Evolutionary conservation across 2,329 filamentous ascomycete species (phyloP).

Genomic region (Capronia coronata): DNA sequence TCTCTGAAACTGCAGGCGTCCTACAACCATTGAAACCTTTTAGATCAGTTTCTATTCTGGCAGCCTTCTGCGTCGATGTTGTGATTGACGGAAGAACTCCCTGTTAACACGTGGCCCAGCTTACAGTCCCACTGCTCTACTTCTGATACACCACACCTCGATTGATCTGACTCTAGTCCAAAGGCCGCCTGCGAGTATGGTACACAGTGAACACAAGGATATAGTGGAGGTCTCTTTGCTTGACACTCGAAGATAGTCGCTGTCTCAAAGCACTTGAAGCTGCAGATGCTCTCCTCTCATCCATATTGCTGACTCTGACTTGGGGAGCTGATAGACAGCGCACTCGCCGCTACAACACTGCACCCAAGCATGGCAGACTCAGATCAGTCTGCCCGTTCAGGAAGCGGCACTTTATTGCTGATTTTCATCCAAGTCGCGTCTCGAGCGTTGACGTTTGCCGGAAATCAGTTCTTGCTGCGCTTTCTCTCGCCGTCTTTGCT

Average conservation of each 20-base stretch:
- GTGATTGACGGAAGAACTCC: too few relatives aligned
- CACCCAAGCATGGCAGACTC: background rate
- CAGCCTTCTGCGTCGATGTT: too few relatives aligned
- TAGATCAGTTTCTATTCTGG: too few relatives aligned
- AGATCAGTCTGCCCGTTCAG: slow-evolving; percentile 1
- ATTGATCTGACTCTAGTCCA: background rate
- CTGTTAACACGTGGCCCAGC: slow-evolving; percentile 3
- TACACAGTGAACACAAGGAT: background rate
- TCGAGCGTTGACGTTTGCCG: slow-evolving; percentile 79
- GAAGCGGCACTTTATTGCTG: slow-evolving; percentile 60
- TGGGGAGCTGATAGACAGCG: too few relatives aligned
- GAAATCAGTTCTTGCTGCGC: slow-evolving; percentile 85
- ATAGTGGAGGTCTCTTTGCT: background rate
- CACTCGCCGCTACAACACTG: too few relatives aligned
- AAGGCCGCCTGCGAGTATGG: background rate
- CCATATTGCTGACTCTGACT: too few relatives aligned
- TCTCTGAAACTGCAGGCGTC: too few relatives aligned
- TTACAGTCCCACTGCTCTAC: background rate
- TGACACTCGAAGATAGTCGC: too few relatives aligned
- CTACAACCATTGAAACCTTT: too few relatives aligned
- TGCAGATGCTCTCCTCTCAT: background rate
- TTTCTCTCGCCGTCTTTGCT: slow-evolving; percentile 79
- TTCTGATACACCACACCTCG: too few relatives aligned
- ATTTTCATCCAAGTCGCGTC: slow-evolving; percentile 83
- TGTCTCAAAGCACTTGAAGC: too few relatives aligned